Conservation (phyloP, 345 rosid species). For the Citrus australasica region DNA sequence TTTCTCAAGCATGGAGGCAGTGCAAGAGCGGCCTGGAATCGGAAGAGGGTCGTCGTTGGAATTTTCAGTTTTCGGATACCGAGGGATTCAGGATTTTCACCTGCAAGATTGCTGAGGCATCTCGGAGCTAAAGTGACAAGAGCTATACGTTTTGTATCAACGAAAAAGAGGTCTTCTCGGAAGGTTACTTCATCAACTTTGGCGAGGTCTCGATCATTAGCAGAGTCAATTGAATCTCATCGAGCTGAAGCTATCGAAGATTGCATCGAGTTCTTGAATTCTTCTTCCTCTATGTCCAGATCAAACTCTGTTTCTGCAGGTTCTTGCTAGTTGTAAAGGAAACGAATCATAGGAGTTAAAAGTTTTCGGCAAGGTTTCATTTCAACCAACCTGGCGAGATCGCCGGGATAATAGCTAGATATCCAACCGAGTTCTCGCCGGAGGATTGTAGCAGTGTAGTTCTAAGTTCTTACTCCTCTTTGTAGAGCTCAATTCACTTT, state of each 20-base stretch:
- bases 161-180: constrained; percentile 38
- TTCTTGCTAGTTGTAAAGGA: constrained; percentile 33
- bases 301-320: constrained; percentile 62
- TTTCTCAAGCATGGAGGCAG: constrained; percentile 40
- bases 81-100: constrained; percentile 31
- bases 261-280: constrained; percentile 87
- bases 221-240: constrained; percentile 69
- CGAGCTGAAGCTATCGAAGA: constrained; percentile 87
- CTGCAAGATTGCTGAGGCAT: constrained; percentile 45
- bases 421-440: background rate
- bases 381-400: background rate
- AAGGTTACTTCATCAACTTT: constrained; percentile 45
- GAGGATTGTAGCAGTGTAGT: background rate
- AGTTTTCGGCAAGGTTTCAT: background rate
- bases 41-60: constrained; percentile 37
- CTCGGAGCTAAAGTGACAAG: constrained; percentile 53
- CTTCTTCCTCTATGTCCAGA: constrained; percentile 65
- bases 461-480: background rate
- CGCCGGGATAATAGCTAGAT: background rate
- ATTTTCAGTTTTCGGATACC: constrained; percentile 46
- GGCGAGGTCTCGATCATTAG: constrained; percentile 67
- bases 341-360: background rate
- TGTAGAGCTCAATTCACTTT: background rate
- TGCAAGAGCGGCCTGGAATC: constrained; percentile 22
- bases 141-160: constrained; percentile 49